Base-by-base conservation (phyloP, 768 basidiomycete species). In the Mycena olivaceomarginata region DNA sequence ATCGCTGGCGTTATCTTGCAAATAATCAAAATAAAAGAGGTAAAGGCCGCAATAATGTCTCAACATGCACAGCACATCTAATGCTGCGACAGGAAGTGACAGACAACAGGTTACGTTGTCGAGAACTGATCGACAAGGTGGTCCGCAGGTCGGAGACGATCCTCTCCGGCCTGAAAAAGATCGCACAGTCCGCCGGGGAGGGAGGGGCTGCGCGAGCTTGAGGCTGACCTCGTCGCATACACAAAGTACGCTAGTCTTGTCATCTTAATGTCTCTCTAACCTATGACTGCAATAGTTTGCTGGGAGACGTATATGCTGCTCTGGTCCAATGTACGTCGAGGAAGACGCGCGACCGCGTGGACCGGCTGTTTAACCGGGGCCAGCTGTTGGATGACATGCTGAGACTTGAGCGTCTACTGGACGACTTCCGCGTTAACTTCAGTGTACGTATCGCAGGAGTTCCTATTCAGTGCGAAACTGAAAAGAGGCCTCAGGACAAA, bases 361-460 rank as follows among this genome's bases (percentile, higher is more conserved):
- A 76, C 63, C 71, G 78, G 18, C 74, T 60, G 71, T 53, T 79
- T 39, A 79, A 79, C 25, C 22, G 78, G 57, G 57, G 67, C 62
- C 78, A 79, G 25, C 75, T 79, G 15, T 39, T 69, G 43, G 78
- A 74, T 13, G 75, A 76, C 57, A 79, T 79, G 74, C 78, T 76
- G 39, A 64, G 75, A 39, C 75, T 79, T 37, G 78, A 79, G 75
- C 78, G 78, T 22, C 64, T 70, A 37, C n/a, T 79, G 48, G 78
- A 79, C 60, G 78, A 79, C 15, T 76, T 79, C 45, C 78, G 78
- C 60, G 64, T 79, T 59, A 79, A 79, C 57, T 79, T 79, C 57
- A 79, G 71, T 41, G 78, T 79, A 69, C 15, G 78, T 57, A 31
- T 22, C n/a, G 31, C 31, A 15, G 16, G 7, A 1, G n/a, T n/a